Evolutionary conservation across 192 early-diverging fungal genomes (phyloP).

Genomic region (Entomortierella lignicola): DNA sequence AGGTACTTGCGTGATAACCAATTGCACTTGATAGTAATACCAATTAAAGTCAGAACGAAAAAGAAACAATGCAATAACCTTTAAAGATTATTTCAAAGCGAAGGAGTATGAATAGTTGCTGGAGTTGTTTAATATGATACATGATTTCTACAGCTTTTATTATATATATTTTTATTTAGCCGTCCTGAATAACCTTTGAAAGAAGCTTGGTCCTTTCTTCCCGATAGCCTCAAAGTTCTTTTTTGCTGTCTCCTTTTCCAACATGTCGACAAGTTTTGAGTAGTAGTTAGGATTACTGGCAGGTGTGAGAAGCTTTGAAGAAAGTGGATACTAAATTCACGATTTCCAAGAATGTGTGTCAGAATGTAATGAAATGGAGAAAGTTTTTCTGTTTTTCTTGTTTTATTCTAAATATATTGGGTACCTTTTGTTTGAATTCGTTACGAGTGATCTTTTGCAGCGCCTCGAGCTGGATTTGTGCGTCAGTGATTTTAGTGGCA

Average conservation of each 20-base stretch:
- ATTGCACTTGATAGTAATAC: background rate
- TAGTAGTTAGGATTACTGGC: constrained; percentile 70
- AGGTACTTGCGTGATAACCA: too few species aligned
- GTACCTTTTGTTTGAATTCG: constrained; percentile 66
- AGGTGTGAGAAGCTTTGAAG: constrained; percentile 63
- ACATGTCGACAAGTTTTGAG: constrained; percentile 57
- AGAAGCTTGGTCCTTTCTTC: constrained; percentile 52
- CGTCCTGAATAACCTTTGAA: constrained; percentile 48
- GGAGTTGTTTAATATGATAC: background rate
- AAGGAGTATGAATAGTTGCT: too few species aligned
- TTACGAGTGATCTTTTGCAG: constrained; percentile 58
- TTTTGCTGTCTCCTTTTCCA: constrained; percentile 62
- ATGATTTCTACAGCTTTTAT: background rate
- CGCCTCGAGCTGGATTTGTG: constrained; percentile 57
- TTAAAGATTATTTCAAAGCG: too few species aligned
- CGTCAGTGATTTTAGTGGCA: constrained; percentile 31
- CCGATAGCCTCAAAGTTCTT: constrained; percentile 55
- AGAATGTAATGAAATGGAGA: too few species aligned
- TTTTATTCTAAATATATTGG: too few species aligned
- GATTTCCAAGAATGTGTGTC: too few species aligned
- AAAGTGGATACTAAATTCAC: constrained; percentile 63
- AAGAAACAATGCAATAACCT: background rate
- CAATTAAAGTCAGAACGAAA: background rate
- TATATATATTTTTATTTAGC: constrained; percentile 10
- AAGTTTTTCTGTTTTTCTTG: too few species aligned